Percentiles rank a stretch among this genome's conserved stretches.
These are phyloP conservation scores for Thalassiosira delicatula DNA, from an alignment of 352 stramenopile genomes.

Conservation along the genomic window DNA sequence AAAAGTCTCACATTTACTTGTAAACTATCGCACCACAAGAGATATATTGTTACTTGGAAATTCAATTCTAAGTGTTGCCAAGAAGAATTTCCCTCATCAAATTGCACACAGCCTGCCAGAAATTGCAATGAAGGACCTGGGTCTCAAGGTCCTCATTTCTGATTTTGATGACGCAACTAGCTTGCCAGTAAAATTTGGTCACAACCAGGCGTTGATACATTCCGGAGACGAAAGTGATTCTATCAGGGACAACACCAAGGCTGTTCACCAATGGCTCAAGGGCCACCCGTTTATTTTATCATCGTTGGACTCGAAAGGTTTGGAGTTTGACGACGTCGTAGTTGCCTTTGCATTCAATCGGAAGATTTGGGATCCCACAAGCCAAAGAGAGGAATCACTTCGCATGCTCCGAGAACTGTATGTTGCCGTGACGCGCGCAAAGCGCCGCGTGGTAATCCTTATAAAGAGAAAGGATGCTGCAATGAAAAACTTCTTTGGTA, in stretches of 20 bases:
- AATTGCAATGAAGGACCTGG: slow-evolving; percentile 55
- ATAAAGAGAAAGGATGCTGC: slow-evolving; percentile 32
- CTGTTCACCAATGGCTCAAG: slow-evolving; percentile 42
- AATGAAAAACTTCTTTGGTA: slow-evolving; percentile 48
- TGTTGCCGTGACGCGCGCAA: slow-evolving; percentile 54
- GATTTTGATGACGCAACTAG: slow-evolving; percentile 30
- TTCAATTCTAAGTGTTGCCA: slow-evolving; percentile 41
- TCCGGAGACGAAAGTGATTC: slow-evolving; percentile 38
- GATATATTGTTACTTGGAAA: slow-evolving; percentile 53
- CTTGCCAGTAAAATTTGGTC: slow-evolving; percentile 46
- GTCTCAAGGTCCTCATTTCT: slow-evolving; percentile 43
- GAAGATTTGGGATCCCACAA: slow-evolving; percentile 37
- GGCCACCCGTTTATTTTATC: slow-evolving; percentile 56
- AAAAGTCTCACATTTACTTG: slow-evolving; percentile 53
- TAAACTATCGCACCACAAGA: slow-evolving; percentile 60
- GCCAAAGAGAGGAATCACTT: slow-evolving; percentile 38
- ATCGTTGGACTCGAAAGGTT: slow-evolving; percentile 55
- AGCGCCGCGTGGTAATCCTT: slow-evolving; percentile 50
- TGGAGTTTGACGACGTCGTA: slow-evolving; percentile 63
- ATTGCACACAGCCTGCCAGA: slow-evolving; percentile 49
- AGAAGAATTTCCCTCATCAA: slow-evolving; percentile 37
- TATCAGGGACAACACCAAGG: slow-evolving; percentile 18
- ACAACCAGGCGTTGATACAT: slow-evolving; percentile 52
- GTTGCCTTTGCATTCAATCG: slow-evolving; percentile 43
- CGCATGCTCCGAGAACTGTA: slow-evolving; percentile 58